Evolutionary conservation across 2,329 filamentous ascomycete genomes (phyloP).

Genomic region (Simplicillium sp.): DNA sequence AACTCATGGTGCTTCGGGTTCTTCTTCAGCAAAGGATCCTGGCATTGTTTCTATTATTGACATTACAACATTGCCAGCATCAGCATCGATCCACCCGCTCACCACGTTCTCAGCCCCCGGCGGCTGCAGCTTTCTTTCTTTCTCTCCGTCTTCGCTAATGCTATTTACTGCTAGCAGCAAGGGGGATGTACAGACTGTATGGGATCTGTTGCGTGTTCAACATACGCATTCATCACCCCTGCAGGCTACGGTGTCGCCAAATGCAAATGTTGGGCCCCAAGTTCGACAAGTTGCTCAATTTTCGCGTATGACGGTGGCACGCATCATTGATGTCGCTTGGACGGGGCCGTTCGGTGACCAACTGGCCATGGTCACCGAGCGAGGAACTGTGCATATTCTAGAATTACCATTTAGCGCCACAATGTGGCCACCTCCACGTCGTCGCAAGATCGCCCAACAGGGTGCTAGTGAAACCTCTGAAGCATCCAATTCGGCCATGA

Average conservation of each 20-base stretch:
- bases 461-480: conserved; percentile 38
- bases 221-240: conserved; percentile 52
- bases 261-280: conserved; percentile 37
- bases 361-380: conserved; percentile 82
- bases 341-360: conserved; percentile 71
- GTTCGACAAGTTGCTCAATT: conserved; percentile 85
- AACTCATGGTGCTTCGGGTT: conserved; percentile 57
- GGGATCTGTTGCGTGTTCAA: conserved; percentile 64
- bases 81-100: conserved; percentile 48
- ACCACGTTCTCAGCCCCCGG: conserved; percentile 62
- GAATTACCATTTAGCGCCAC: conserved; percentile 77
- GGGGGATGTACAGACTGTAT: conserved; percentile 74
- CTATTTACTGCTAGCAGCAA: conserved; percentile 75
- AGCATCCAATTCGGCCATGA: conserved; percentile 45
- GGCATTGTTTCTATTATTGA: conserved; percentile 69
- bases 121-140: conserved; percentile 73
- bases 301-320: conserved; percentile 82
- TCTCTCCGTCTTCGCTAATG: conserved; percentile 63
- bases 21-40: conserved; percentile 53
- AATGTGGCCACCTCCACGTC: conserved; percentile 72
- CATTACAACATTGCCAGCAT: conserved; percentile 47
- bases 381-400: conserved; percentile 89
- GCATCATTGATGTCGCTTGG: conserved; percentile 87
- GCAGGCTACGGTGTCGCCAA: conserved; percentile 37
- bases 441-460: conserved; percentile 34